Evolutionary conservation across 352 stramenopile species (phyloP).

Genomic region (Phytophthora agathidicida): DNA sequence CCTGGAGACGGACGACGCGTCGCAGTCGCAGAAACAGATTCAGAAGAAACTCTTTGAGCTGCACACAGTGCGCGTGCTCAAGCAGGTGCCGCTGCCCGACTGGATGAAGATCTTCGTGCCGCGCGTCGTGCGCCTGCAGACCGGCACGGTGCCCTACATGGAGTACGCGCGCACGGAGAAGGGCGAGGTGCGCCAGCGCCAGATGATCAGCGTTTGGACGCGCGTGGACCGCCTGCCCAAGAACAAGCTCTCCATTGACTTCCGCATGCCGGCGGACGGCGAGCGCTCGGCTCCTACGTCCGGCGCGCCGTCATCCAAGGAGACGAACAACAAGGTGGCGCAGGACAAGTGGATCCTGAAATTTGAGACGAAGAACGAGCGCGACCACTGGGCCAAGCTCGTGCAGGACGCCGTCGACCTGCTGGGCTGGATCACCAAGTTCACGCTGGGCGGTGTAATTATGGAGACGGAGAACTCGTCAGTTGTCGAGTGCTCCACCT

Average conservation of each 20-base stretch:
- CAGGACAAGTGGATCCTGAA: conserved; percentile 70
- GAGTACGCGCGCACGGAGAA: conserved; percentile 65
- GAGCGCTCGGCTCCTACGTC: conserved; percentile 19
- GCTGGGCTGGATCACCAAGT: conserved; percentile 74
- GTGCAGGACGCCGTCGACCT: conserved; percentile 72
- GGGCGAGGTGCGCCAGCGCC: conserved; percentile 63
- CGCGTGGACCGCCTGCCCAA: conserved; percentile 64
- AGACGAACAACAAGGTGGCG: conserved; percentile 34
- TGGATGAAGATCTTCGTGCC: conserved; percentile 85
- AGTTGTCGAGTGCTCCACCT: conserved; percentile 68
- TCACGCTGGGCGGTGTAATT: conserved; percentile 61
- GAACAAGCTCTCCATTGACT: conserved; percentile 76
- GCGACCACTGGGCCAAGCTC: conserved; percentile 64
- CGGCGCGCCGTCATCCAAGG: conserved; percentile 16
- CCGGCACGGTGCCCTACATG: conserved; percentile 63
- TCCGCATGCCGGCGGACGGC: conserved; percentile 41
- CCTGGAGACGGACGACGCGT: conserved; percentile 24
- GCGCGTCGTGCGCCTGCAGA: conserved; percentile 65
- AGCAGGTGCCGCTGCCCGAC: conserved; percentile 67
- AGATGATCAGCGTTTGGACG: conserved; percentile 65
- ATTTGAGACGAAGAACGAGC: conserved; percentile 78
- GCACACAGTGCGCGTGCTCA: conserved; percentile 57
- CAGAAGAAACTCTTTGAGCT: conserved; percentile 61
- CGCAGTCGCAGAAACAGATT: conserved; percentile 47
- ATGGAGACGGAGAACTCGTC: conserved; percentile 62